Evolutionary conservation across 179 eudicot species (phyloP).

Genomic region (Amaranthus tricolor): DNA sequence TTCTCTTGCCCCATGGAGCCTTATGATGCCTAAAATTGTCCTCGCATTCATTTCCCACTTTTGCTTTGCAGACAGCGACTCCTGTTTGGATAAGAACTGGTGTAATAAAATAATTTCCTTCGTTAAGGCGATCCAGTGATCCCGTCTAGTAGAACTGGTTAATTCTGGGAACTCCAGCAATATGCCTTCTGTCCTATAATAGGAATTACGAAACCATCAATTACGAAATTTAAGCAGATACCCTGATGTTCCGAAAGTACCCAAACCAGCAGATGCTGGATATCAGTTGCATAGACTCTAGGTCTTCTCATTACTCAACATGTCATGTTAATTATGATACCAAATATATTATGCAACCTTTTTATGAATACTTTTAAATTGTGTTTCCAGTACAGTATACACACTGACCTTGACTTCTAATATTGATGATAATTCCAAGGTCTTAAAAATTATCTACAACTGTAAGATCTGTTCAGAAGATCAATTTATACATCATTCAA

Average conservation of each 20-base stretch:
- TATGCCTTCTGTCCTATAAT: slow-evolving; percentile 59
- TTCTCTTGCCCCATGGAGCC: slow-evolving; percentile 91
- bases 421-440: no score
- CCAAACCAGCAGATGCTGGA: neutral
- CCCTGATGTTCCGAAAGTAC: neutral
- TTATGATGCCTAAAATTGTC: slow-evolving; percentile 66
- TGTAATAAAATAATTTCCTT: slow-evolving; percentile 71
- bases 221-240: neutral
- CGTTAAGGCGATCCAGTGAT: slow-evolving; percentile 85
- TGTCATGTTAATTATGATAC: no score
- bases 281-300: neutral
- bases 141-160: slow-evolving; percentile 86
- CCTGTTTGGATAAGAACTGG: slow-evolving; percentile 49
- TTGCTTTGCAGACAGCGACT: slow-evolving; percentile 40
- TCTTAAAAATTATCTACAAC: no score
- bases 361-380: no score
- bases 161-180: slow-evolving; percentile 86
- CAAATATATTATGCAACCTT: no score
- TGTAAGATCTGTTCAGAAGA: no score
- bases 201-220: slow-evolving; percentile 1
- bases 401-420: no score
- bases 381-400: no score
- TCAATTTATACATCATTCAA: no score
- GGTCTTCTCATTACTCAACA: no score
- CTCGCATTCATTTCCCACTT: slow-evolving; percentile 91